phyloP scores from a whole-genome alignment of 2,329 filamentous ascomycete species.

The Huntiella savannae region DNA sequence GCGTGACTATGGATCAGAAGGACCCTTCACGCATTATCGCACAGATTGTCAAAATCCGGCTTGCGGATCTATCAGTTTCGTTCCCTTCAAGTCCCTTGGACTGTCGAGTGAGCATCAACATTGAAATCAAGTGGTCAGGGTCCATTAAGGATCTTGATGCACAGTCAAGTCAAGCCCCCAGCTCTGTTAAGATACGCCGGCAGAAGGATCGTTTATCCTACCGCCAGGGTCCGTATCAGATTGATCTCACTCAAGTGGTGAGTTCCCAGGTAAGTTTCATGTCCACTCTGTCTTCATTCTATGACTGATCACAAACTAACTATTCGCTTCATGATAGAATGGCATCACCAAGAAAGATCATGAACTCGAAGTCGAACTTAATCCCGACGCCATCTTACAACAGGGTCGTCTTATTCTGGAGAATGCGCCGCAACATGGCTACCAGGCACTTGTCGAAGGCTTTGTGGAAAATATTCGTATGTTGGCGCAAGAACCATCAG shows the following conservation, averaged over 20 bases:
- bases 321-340: neutral
- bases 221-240: slow-evolving; percentile 66
- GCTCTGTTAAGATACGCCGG: slow-evolving; percentile 24
- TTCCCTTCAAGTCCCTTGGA: slow-evolving; percentile 64
- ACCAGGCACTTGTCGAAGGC: slow-evolving; percentile 49
- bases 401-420: slow-evolving; percentile 40
- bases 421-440: slow-evolving; percentile 33
- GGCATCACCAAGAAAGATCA: slow-evolving; percentile 41
- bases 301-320: neutral
- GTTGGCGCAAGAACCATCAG: slow-evolving; percentile 28
- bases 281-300: neutral
- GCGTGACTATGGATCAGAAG: slow-evolving; percentile 60
- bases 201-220: slow-evolving; percentile 88
- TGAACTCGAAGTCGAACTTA: slow-evolving; percentile 63
- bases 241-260: slow-evolving; percentile 85
- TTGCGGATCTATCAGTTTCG: slow-evolving; percentile 74
- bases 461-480: slow-evolving; percentile 56
- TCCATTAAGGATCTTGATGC: slow-evolving; percentile 36
- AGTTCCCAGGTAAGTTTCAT: slow-evolving; percentile 22
- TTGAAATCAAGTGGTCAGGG: slow-evolving; percentile 78
- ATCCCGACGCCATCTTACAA: slow-evolving; percentile 41
- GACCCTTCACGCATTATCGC: slow-evolving; percentile 39
- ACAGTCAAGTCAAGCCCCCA: slow-evolving; percentile 16
- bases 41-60: slow-evolving; percentile 80
- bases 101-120: slow-evolving; percentile 81